Conservation (phyloP, 192 early-diverging fungal species). For the Kickxella alabastrina region DNA sequence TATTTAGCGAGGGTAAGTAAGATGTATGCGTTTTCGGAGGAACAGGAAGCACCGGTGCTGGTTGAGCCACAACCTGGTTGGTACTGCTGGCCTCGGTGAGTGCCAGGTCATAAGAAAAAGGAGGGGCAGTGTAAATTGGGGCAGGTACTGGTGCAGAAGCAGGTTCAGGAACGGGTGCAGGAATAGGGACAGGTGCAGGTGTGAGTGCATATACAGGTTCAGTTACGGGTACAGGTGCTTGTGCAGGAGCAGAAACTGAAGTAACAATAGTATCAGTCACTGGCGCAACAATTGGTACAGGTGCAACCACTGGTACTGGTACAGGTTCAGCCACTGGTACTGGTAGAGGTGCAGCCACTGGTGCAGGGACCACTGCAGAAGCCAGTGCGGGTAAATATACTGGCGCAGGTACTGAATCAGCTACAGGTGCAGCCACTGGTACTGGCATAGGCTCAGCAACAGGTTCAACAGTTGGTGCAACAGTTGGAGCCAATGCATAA, state of each 20-base stretch:
- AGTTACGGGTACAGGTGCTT: neutral
- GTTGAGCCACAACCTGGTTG: no score
- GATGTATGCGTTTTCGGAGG: neutral
- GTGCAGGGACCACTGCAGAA: neutral
- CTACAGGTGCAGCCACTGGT: neutral
- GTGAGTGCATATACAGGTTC: neutral
- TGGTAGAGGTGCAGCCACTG: neutral
- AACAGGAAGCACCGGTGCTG: slow-evolving; percentile 1
- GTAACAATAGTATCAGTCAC: neutral
- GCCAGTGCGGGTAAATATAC: neutral
- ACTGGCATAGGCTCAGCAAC: no score
- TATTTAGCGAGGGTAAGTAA: neutral
- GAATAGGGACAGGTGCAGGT: neutral
- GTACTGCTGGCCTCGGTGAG: no score
- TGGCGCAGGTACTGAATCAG: neutral
- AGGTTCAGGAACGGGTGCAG: neutral
- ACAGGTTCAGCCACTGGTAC: neutral
- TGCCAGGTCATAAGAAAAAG: no score
- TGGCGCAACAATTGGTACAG: neutral
- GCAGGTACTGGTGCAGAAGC: neutral
- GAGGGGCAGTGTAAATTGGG: neutral
- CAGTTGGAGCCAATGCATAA: no score
- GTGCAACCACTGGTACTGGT: neutral
- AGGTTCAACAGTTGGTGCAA: no score
- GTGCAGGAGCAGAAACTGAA: neutral